Evolutionary conservation across 108 stramenopile species (phyloP).

Genomic region (Conticribra weissflogii): DNA sequence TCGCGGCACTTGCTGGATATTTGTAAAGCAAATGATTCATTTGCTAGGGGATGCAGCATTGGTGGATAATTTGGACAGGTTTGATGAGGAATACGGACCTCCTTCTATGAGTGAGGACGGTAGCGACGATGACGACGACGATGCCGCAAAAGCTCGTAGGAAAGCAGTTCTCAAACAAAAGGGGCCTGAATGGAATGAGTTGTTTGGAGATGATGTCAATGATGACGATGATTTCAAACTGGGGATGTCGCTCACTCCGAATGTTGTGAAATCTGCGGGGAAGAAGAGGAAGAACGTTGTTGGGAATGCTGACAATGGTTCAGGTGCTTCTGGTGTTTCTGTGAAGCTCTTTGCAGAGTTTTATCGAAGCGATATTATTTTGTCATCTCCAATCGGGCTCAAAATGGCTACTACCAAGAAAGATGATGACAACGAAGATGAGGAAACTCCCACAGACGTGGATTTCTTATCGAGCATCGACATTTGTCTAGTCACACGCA

Average conservation of each 20-base stretch:
- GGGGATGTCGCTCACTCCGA: conserved; percentile 82
- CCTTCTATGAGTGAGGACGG: conserved; percentile 26
- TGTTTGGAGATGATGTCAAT: conserved; percentile 89
- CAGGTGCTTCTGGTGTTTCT: conserved; percentile 43
- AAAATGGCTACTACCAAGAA: conserved; percentile 75
- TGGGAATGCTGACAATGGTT: conserved; percentile 18
- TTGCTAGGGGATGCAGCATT: conserved; percentile 52
- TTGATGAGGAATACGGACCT: conserved; percentile 78
- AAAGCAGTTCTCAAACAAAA: conserved; percentile 60
- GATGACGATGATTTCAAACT: conserved; percentile 95
- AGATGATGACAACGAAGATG: conserved; percentile 57
- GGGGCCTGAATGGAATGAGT: conserved; percentile 86
- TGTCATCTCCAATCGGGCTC: conserved; percentile 91
- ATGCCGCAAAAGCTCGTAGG: conserved; percentile 24
- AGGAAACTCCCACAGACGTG: conserved; percentile 51
- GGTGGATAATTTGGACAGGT: conserved; percentile 63
- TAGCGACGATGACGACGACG: conserved; percentile 33
- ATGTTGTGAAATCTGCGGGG: conserved; percentile 55
- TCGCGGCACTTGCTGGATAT: conserved; percentile 68
- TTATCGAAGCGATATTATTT: conserved; percentile 93
- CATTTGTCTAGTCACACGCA: conserved; percentile 71
- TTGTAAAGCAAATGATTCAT: conserved; percentile 62
- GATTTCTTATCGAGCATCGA: conserved; percentile 95
- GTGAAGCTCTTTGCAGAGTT: conserved; percentile 91
- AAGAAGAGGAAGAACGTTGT: conserved; percentile 47